phyloP scores from a whole-genome alignment of 2,329 filamentous ascomycete genomes.

The Aspergillaceae sp. region DNA sequence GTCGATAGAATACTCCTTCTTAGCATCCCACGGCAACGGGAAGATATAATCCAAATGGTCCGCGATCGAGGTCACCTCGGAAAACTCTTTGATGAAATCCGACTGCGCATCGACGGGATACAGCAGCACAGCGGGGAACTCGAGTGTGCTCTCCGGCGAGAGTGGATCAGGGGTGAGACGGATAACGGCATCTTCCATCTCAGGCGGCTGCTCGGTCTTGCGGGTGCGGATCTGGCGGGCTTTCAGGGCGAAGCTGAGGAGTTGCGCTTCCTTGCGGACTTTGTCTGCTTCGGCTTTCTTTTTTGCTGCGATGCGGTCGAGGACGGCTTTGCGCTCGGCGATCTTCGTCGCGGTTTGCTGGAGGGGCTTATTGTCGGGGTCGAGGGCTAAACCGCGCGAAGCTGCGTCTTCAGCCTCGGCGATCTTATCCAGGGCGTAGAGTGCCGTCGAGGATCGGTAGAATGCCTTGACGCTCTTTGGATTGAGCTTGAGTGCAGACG shows the following conservation, averaged over 20 bases:
- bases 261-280: conserved; percentile 46
- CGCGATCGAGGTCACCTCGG: conserved; percentile 63
- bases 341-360: conserved; percentile 56
- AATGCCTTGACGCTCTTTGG: conserved; percentile 77
- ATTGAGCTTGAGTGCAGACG: conserved; percentile 68
- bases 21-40: conserved; percentile 75
- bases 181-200: conserved; percentile 76
- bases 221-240: conserved; percentile 63
- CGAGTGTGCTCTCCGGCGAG: conserved; percentile 62
- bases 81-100: conserved; percentile 84
- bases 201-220: conserved; percentile 62
- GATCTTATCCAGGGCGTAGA: conserved; percentile 70
- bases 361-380: conserved; percentile 60
- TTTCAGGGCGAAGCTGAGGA: conserved; percentile 57
- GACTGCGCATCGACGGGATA: conserved; percentile 76
- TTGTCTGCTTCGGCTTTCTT: conserved; percentile 45
- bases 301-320: conserved; percentile 48
- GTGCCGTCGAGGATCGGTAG: conserved; percentile 72
- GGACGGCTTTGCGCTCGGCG: conserved; percentile 45
- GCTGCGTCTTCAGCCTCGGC: conserved; percentile 74
- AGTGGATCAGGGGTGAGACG: conserved; percentile 62
- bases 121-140: conserved; percentile 71
- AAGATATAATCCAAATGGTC: conserved; percentile 81
- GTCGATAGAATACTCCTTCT: conserved; percentile 55
- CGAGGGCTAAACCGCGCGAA: conserved; percentile 62